Base-by-base conservation (phyloP, 2,329 filamentous ascomycete species). In the Ilyonectria destructans region DNA sequence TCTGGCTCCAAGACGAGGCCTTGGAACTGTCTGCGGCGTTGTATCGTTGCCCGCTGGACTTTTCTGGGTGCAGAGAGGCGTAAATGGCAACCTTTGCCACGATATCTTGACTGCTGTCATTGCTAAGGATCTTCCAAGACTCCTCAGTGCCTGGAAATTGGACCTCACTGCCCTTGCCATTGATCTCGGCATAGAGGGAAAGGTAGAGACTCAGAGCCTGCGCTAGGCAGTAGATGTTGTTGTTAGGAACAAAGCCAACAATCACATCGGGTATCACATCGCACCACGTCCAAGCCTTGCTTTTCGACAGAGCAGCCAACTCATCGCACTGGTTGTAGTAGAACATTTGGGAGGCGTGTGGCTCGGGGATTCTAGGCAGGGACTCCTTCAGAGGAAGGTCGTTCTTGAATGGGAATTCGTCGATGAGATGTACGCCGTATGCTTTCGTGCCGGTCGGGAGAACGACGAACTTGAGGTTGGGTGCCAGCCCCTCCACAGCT, bases 261-360 rank as follows among this genome's bases (percentile, higher is more conserved):
- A 86, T 84, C 37, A 80, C 74, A 66, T 85, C 83, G 0, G 84
- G 83, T 7, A 82, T 80, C 17, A 85, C 78, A 64, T 85, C 82
- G 68, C 79, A 82, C 79, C 82, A 85, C 13, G 77, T 80, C 83
- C 83, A 85, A 0, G 66, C 26, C 73, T 85, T 84, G 2, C 80
- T 81, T 58, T 78, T 70, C 12, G 78, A 74, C 51, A 81, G 71
- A 37, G 76, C 65, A 29, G 76, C 74, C 21, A 85, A 73, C 58
- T 82, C 73, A 68, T 85, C 84, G 21, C 80, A 78, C 73, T 85
- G 82, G n/a, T 72, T 77, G 70, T 85, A 85, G 75, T 85, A 85
- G 75, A 85, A 85, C 67, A 85, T 81, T 65, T 83, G 78, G 12
- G 80, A 80, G 1, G 80, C 81, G 57, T 80, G 80, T 0, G 82